Evolutionary conservation across 2,329 filamentous ascomycete genomes (phyloP).

Genomic region (Emydomyces testavorans): DNA sequence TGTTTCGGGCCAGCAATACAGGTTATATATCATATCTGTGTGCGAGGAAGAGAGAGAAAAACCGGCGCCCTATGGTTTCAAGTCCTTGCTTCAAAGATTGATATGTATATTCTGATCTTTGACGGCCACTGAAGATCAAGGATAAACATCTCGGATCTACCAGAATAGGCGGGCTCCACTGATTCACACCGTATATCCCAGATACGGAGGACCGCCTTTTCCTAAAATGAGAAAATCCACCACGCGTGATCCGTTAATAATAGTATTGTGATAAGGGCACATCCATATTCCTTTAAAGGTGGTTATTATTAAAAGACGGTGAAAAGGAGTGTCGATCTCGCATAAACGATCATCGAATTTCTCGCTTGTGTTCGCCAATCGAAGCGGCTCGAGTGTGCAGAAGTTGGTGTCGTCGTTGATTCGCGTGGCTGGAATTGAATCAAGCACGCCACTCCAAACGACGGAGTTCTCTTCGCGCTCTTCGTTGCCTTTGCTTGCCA

Average conservation of each 20-base stretch:
- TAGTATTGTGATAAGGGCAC: too few relatives aligned
- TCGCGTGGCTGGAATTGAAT: background rate
- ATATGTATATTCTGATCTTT: too few relatives aligned
- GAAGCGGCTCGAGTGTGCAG: background rate
- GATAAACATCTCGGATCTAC: background rate
- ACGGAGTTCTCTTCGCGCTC: background rate
- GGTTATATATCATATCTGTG: too few relatives aligned
- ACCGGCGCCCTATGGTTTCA: too few relatives aligned
- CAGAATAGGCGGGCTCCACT: conserved; percentile 3
- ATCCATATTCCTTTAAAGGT: too few relatives aligned
- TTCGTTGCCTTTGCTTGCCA: background rate
- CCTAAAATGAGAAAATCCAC: background rate
- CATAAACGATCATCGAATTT: background rate
- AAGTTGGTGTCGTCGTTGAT: background rate
- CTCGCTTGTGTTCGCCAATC: conserved; percentile 7
- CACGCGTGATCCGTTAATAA: background rate
- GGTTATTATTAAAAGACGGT: background rate
- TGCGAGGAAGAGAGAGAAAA: background rate
- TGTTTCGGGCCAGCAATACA: conserved; percentile 6
- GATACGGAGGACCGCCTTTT: background rate
- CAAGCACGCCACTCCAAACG: background rate
- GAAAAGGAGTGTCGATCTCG: conserved; percentile 9
- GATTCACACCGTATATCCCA: background rate
- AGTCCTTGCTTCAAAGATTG: too few relatives aligned
- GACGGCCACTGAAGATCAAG: too few relatives aligned